Base-by-base conservation (phyloP, 768 basidiomycete species). In the Lactarius sanguifluus region DNA sequence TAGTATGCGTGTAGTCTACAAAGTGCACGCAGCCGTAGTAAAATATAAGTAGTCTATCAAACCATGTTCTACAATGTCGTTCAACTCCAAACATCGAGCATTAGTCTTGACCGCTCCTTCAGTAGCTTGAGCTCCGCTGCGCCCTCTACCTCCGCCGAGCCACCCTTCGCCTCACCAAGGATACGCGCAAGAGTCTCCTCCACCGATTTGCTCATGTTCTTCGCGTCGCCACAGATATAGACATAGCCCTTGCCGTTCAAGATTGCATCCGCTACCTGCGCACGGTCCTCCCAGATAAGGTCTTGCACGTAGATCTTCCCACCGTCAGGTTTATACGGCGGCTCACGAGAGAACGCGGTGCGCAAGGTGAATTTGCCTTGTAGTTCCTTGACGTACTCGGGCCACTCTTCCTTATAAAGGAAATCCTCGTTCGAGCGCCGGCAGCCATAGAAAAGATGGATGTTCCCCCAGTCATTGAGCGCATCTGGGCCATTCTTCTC, bases 301-400 rank as follows among this genome's bases (percentile, higher is more conserved):
- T 99, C 94, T 79, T 99, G 97, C n/a, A 99, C 97, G 79, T 99
- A 99, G 73, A 96, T 92, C 82, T 98, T 99, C 82, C 90, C 82
- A 30, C 94, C 91, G 70, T 95, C 94, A 6, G 91, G 85, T 77
- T 90, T 92, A 81, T 85, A 92, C n/a, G 86, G 87, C 64, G 81
- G 80, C 72, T 96, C 89, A 60, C 94, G 90, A 50, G 96, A 98
- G 82, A 98, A 94, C 5, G 97, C 94, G 69, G 82, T 82, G 76
- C 91, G 90, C 80, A 99, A 82, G 67, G 83, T 81, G 82, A 99
- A 94, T 76, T 97, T 97, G 72, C 92, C 95, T 71, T 88, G 86
- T 60, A 99, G 86, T 75, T 96, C 96, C 65, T 86, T 85, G 55
- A 77, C 77, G 78, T 98, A 98, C 73, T 86, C 79, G 5, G 93